Conservation (phyloP, 331 rosid species). For the Pyrus hybrid region DNA sequence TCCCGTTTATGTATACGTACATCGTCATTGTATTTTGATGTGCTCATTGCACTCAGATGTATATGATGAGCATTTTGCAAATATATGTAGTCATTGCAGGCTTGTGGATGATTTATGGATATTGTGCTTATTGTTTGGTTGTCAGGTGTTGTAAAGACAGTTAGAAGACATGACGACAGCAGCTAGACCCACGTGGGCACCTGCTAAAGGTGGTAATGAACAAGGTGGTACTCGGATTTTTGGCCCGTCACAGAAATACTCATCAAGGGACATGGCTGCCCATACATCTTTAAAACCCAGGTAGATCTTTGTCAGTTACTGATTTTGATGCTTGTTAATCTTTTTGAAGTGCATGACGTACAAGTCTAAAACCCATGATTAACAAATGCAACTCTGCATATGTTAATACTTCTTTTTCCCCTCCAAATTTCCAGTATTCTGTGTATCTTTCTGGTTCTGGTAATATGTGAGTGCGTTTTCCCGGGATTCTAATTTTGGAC, state of each 20-base stretch:
- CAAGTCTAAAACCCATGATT: neutral
- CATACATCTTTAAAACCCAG: slow-evolving; percentile 79
- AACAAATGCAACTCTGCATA: neutral
- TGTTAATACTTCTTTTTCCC: neutral
- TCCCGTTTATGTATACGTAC: neutral
- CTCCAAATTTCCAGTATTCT: neutral
- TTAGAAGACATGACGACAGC: slow-evolving; percentile 74
- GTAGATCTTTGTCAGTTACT: neutral
- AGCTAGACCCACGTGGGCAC: slow-evolving; percentile 98
- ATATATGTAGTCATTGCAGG: neutral
- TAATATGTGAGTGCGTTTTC: neutral
- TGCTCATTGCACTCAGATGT: neutral
- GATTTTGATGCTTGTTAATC: neutral
- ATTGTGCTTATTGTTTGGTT: neutral
- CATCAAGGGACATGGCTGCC: slow-evolving; percentile 84
- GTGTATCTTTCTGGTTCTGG: neutral
- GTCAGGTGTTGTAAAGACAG: neutral
- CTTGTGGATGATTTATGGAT: neutral
- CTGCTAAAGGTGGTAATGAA: slow-evolving; percentile 96
- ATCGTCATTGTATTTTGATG: neutral
- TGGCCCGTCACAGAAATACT: slow-evolving; percentile 92
- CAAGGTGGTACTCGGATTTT: slow-evolving; percentile 96
- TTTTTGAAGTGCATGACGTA: neutral
- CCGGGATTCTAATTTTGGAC: neutral
- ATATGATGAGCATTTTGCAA: neutral